phyloP scores from a whole-genome alignment of 108 stramenopile species.

The Schizochytrium sp. region DNA sequence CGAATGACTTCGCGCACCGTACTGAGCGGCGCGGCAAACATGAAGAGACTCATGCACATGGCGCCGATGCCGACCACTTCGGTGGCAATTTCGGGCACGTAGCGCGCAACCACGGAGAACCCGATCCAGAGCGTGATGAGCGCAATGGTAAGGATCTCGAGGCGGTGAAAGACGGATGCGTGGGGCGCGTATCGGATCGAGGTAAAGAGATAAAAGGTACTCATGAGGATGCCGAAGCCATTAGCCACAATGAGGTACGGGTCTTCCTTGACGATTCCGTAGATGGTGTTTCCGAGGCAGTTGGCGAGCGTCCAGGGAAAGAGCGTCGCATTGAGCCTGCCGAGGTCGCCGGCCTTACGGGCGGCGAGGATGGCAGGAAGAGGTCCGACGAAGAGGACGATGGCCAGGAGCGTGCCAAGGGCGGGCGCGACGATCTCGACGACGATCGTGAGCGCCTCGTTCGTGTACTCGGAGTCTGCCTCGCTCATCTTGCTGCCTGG shows the following conservation, averaged over 20 bases:
- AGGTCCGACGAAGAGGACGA: background rate
- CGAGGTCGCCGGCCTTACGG: conserved; percentile 9
- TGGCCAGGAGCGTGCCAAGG: background rate
- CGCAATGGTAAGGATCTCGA: background rate
- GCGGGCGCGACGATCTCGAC: background rate
- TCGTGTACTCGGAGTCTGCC: background rate
- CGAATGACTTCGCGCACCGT: conserved; percentile 2
- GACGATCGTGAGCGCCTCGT: conserved; percentile 5
- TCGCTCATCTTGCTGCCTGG: background rate
- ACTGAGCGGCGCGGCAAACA: conserved; percentile 2
- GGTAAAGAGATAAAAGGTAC: background rate
- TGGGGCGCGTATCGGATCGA: background rate
- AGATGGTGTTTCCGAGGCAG: background rate
- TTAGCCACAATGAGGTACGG: background rate
- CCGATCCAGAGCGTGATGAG: background rate
- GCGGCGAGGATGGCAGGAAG: background rate
- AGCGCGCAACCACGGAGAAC: background rate
- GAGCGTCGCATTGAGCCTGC: background rate
- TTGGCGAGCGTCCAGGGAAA: background rate
- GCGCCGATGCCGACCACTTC: background rate
- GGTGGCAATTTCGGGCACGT: background rate
- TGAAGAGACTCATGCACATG: background rate
- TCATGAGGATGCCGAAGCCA: background rate
- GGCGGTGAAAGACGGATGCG: background rate
- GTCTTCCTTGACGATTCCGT: conserved; percentile 1